These are phyloP conservation scores for Trichothecium roseum DNA, from an alignment of 2,329 filamentous ascomycete genomes.

Conservation along the genomic window DNA sequence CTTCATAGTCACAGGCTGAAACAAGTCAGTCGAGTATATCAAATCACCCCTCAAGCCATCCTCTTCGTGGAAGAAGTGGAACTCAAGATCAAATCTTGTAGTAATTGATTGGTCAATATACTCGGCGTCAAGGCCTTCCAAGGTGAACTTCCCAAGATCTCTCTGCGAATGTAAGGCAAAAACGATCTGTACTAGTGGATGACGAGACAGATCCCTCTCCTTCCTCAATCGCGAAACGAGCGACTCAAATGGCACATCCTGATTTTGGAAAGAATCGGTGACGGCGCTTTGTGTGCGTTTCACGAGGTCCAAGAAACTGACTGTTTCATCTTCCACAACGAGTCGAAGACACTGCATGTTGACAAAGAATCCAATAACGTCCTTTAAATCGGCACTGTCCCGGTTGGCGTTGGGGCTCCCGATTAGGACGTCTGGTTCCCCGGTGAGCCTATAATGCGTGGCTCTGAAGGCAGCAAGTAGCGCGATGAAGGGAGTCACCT, in stretches of 20 bases:
- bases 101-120: background rate
- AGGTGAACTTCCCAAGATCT: background rate
- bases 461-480: slow-evolving; percentile 14
- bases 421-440: slow-evolving; percentile 11
- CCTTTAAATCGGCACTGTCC: slow-evolving; percentile 7
- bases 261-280: slow-evolving; percentile 8
- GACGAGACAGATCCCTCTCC: slow-evolving; percentile 2
- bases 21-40: slow-evolving; percentile 9
- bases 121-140: slow-evolving; percentile 6
- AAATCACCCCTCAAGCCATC: slow-evolving; percentile 3
- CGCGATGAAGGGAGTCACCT: slow-evolving; percentile 5
- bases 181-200: slow-evolving; percentile 5
- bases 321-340: slow-evolving; percentile 5
- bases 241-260: slow-evolving; percentile 11
- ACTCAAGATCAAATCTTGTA: slow-evolving; percentile 11
- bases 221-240: slow-evolving; percentile 6
- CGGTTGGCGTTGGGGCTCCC: slow-evolving; percentile 11
- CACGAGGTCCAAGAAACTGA: slow-evolving; percentile 7
- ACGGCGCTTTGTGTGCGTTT: slow-evolving; percentile 7
- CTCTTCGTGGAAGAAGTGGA: slow-evolving; percentile 11
- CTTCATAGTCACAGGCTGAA: slow-evolving; percentile 6
- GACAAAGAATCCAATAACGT: slow-evolving; percentile 15
- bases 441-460: slow-evolving; percentile 15
- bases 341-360: slow-evolving; percentile 15
- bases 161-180: slow-evolving; percentile 8